Evolutionary conservation across 2,329 filamentous ascomycete genomes (phyloP), one percentile per base, ranked within the genome.

Genomic region (Emmonsia crescens): DNA sequence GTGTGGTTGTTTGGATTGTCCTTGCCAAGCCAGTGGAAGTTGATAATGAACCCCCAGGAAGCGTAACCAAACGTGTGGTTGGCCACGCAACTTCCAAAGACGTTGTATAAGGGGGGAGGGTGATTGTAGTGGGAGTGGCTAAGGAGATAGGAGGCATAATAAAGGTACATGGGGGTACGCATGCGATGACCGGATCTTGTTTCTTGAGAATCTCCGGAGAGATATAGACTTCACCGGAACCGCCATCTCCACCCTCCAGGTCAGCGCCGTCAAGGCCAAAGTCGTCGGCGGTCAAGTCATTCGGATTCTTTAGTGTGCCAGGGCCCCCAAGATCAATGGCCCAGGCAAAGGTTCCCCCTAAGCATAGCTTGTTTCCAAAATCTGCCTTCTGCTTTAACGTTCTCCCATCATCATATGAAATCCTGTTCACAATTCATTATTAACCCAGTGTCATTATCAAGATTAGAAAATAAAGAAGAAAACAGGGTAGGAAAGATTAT

Each of bases 361-460:
- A 62, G 33, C 75, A 73, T 2, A 55, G 51, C 1, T 62, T 61
- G 51, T 71, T 72, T 1, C 72, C 73, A 31, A 63, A 74, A 4
- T 72, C 67, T 0, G 66, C 63, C 61, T 76, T 77, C 38, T 67
- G 60, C 54, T 69, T 65, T 21, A 73, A 66, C 2, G 75, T 78
- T 8, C 71, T 65, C 0, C 42, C 60, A 60, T 78, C 75, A 55
- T 73, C 71, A 44, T 68, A 73, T 1, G 65, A 65, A 9, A 70
- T 64, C 61, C 61, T 62, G 46, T 51, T 33, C 21, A 10, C 31
- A n/a, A 10, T 40, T 36, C 29, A 27, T 12, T 14, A 31, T 58
- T 38, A 58, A 24, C 10, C 14, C 38, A 19, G 21, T 29, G 42
- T 16, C 40, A 12, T 33, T 44, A 3, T n/a, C 38, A 46, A 55